Conservation (phyloP, 441 rosid genomes). For the Arabidopsis lyrata region DNA sequence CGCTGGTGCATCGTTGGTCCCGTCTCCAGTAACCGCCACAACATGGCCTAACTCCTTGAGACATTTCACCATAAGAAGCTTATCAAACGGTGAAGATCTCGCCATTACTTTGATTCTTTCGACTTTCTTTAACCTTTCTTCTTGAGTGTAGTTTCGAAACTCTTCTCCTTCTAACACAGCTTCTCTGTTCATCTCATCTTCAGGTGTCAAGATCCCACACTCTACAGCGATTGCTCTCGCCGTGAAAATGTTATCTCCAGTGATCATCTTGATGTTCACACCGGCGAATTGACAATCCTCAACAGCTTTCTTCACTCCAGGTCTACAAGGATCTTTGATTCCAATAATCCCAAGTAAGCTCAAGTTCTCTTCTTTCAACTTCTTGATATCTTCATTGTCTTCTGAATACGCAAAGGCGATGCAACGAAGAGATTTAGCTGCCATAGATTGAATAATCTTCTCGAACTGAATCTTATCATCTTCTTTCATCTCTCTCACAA, state of each 20-base stretch:
- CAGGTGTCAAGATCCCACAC: constrained; percentile 57
- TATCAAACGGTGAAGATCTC: constrained; percentile 64
- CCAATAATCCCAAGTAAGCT: constrained; percentile 59
- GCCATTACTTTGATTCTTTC: constrained; percentile 65
- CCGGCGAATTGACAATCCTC: constrained; percentile 63
- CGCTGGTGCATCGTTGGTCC: constrained; percentile 70
- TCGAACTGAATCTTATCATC: constrained; percentile 47
- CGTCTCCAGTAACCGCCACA: constrained; percentile 69
- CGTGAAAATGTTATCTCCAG: constrained; percentile 64
- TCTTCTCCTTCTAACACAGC: constrained; percentile 56
- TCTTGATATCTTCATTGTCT: constrained; percentile 27
- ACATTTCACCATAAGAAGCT: constrained; percentile 66
- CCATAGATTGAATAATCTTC: constrained; percentile 67
- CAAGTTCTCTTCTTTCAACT: constrained; percentile 54
- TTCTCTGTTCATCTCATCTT: constrained; percentile 37
- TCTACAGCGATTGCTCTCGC: constrained; percentile 66
- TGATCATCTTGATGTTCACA: constrained; percentile 65
- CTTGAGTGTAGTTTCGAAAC: constrained; percentile 54
- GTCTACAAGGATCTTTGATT: constrained; percentile 63
- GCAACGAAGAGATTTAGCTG: constrained; percentile 63
- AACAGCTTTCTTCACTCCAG: constrained; percentile 60
- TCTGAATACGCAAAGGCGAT: constrained; percentile 59
- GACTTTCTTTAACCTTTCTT: constrained; percentile 54
- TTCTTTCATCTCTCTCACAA: constrained; percentile 37
- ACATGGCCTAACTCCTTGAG: constrained; percentile 63